Evolutionary conservation across 768 basidiomycete genomes (phyloP).

Genomic region (Thelephora ganbajun): DNA sequence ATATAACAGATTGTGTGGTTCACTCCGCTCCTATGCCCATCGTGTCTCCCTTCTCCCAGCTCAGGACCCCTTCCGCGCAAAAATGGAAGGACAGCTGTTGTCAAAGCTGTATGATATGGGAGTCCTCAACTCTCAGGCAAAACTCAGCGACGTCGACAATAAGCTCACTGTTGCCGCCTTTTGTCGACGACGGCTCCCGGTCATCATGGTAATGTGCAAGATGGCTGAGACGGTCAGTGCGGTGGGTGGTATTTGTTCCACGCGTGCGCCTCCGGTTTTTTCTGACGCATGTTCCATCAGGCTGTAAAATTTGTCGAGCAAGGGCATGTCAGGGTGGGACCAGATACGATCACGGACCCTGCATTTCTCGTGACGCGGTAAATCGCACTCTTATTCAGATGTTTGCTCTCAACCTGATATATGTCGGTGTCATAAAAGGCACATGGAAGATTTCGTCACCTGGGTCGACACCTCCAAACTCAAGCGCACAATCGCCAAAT

Average conservation of each 20-base stretch:
- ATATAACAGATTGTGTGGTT: conserved; percentile 93
- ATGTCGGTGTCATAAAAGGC: conserved; percentile 27
- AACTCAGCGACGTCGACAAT: conserved; percentile 86
- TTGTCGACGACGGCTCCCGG: conserved; percentile 82
- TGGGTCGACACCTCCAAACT: conserved; percentile 98
- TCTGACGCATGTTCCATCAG: conserved; percentile 25
- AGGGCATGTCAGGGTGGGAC: conserved; percentile 94
- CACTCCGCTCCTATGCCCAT: conserved; percentile 74
- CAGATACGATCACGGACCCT: conserved; percentile 91
- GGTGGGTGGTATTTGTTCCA: conserved; percentile 32
- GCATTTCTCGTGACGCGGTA: conserved; percentile 88
- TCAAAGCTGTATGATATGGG: conserved; percentile 98
- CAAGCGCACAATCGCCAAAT: conserved; percentile 87
- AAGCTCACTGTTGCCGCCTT: conserved; percentile 93
- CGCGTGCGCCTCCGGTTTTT: background rate
- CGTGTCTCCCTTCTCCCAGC: conserved; percentile 76
- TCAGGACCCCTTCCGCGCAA: conserved; percentile 74
- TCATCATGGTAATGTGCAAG: conserved; percentile 82
- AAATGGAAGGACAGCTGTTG: conserved; percentile 77
- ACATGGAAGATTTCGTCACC: conserved; percentile 99
- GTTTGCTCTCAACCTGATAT: conserved; percentile 3
- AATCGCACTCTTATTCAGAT: conserved; percentile 8
- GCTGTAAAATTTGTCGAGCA: conserved; percentile 97
- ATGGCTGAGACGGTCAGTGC: conserved; percentile 95
- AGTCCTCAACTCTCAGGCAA: conserved; percentile 72